Base-by-base conservation (phyloP, 2,329 filamentous ascomycete species). In the Calonectria ilicicola region DNA sequence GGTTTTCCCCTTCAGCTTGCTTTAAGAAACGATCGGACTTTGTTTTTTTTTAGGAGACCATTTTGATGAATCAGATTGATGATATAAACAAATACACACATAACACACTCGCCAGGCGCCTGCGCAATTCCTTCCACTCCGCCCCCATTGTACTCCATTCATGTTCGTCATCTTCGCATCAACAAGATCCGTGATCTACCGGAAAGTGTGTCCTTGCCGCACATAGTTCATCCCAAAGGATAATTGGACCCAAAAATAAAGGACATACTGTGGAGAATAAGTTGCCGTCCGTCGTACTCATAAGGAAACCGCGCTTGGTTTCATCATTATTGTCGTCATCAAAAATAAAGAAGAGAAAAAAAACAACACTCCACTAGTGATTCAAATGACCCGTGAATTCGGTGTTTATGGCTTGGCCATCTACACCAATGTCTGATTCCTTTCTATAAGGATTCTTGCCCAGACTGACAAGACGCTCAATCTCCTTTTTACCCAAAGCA, bases 371-470 rank as follows among this genome's bases (percentile, higher is more conserved):
- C 44, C 44, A 15, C 27, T 66, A 32, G 5, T 29, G 8, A 15
- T 27, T 17, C 12, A 44, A 38, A 9, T 47, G 38, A 8, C 42
- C 15, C 5, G 21, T 27, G 26, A 68, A 67, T 65, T 80, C 75
- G 7, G 86, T 88, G 69, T 86, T 86, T 51, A 82, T 82, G 2
- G 85, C 81, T 3, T 74, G 75, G 1, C 84, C 85, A 10, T 84
- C 40, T 19, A 78, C 80, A 38, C 88, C 84, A 5, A 89, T 21
- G 58, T 91, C 88, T 5, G 76, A 73, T 76, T 90, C 89, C 69
- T 29, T 83, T 27, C 89, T 85, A 62, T 84, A 77, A 0, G 89
- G 89, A 68, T 91, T 91, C 79, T 86, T 88, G 67, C 86, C 85
- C 10, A 81, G 76, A 3, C 75, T 79, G 1, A 80, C 82, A 35